Conservation (phyloP, 805 yeast species). For the Crinitomyces ghanaensis region DNA sequence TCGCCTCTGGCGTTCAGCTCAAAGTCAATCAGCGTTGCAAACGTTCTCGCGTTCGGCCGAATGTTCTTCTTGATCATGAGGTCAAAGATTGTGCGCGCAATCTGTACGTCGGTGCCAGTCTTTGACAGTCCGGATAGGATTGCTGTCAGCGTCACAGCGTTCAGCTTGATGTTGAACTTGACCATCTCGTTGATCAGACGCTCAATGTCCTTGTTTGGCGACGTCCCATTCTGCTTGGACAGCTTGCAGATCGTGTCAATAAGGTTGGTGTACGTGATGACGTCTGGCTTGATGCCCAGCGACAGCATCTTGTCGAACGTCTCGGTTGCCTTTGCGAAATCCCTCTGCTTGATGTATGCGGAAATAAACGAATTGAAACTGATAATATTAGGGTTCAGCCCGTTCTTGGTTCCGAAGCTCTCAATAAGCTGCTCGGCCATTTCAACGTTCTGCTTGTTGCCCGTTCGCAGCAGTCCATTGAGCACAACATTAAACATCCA, state of each 20-base stretch:
- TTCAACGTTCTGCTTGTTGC: constrained; percentile 28
- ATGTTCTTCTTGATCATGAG: constrained; percentile 28
- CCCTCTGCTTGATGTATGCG: constrained; percentile 30
- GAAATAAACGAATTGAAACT: constrained; percentile 44
- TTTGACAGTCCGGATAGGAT: constrained; percentile 43
- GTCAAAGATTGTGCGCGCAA: constrained; percentile 42
- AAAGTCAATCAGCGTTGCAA: constrained; percentile 23
- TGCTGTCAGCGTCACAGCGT: constrained; percentile 38
- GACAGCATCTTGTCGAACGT: constrained; percentile 37
- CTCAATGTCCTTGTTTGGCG: constrained; percentile 27
- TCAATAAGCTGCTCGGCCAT: constrained; percentile 36
- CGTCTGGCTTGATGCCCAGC: constrained; percentile 39
- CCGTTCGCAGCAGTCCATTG: constrained; percentile 33
- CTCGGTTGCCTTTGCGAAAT: constrained; percentile 37
- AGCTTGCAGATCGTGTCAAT: constrained; percentile 43
- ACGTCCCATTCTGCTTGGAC: constrained; percentile 32
- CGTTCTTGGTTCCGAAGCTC: constrained; percentile 22
- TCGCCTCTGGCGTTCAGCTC: constrained; percentile 19
- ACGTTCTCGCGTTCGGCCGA: constrained; percentile 18
- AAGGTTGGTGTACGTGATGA: constrained; percentile 50
- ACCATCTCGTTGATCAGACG: constrained; percentile 34
- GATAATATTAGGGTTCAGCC: constrained; percentile 34
- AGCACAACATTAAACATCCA: constrained; percentile 35
- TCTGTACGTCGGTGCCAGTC: constrained; percentile 34
- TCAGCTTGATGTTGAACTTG: constrained; percentile 29